Evolutionary conservation across 1,139 yeast genomes (phyloP).

Genomic region (Yamadazyma atlantica): DNA sequence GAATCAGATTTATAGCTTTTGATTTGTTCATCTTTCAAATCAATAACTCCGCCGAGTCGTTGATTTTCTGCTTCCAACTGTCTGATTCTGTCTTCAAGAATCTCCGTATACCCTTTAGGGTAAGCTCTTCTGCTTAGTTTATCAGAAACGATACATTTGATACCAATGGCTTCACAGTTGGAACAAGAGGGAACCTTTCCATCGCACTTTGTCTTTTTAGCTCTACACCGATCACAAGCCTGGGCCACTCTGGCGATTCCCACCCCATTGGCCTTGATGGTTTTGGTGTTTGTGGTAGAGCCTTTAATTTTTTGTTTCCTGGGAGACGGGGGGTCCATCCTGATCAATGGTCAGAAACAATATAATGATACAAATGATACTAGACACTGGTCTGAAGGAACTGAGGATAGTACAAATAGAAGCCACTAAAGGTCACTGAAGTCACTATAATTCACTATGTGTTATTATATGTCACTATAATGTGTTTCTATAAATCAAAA

Average conservation of each 20-base stretch:
- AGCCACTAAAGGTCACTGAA: background rate
- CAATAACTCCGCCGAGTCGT: conserved; percentile 49
- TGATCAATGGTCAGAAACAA: too few relatives aligned
- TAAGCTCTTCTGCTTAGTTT: conserved; percentile 45
- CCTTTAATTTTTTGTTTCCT: conserved; percentile 11
- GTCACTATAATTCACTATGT: too few relatives aligned
- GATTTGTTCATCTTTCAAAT: conserved; percentile 62
- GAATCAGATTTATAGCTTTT: conserved; percentile 21
- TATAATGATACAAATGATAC: too few relatives aligned
- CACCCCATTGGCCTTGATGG: conserved; percentile 64
- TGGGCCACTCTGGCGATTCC: conserved; percentile 65
- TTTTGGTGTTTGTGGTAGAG: conserved; percentile 39
- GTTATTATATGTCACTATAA: too few relatives aligned
- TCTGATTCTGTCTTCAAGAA: conserved; percentile 45
- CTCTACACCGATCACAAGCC: conserved; percentile 85
- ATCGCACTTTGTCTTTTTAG: conserved; percentile 75
- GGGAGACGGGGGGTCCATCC: too few relatives aligned
- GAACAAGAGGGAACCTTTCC: conserved; percentile 56
- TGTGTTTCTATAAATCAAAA: too few relatives aligned
- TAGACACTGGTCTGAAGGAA: background rate
- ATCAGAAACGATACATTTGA: conserved; percentile 47
- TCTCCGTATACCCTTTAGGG: conserved; percentile 52
- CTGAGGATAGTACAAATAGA: background rate
- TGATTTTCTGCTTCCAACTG: conserved; percentile 47
- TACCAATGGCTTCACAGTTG: conserved; percentile 42